Evolutionary conservation across 2,329 filamentous ascomycete species (phyloP), one percentile per base, ranked within the genome.

Genomic region (Malbranchea zuffiana): DNA sequence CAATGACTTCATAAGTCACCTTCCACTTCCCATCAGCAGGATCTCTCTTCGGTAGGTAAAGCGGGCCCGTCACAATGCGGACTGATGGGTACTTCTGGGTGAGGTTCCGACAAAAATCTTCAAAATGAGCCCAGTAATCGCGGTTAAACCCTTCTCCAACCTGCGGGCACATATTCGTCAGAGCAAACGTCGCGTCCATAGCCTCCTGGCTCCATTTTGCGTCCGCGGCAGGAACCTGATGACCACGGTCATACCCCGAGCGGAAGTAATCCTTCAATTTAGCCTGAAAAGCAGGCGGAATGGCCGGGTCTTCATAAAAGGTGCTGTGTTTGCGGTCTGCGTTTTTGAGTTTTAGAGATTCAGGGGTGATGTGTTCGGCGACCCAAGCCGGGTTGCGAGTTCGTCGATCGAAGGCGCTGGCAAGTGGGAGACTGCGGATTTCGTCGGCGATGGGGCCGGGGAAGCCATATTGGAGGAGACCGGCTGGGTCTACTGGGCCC

Each of bases 111-210:
- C 88, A 95, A 55, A 96, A 98, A 55, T 95, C 88, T 65, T 98
- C 90, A 48, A 98, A 87, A 60, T 98, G 90, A 24, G 90, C 82
- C 90, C 90, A 98, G 73, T 98, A 98, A 66, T 98, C 90, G 35
- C 90, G 75, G 66, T 98, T 98, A 71, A 98, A 98, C 41, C 90
- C 90, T 56, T 95, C 85, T 48, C 90, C 90, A 19, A 98, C 90
- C 65, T 98, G 90, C 20, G 90, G 90, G 56, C 87, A 94, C 87
- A 98, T 98, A 66, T 98, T 98, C 56, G 74, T 80, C 39, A 98
- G 72, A 54, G 76, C 80, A 56, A 98, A 98, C 2, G 90, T 98
- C 40, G 83, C 84, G 63, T 98, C 78, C 85, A 98, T 94, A 46
- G 90, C 87, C 23, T 74, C 61, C 63, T 98, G 90, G 45, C 78